phyloP scores from a whole-genome alignment of 2,329 filamentous ascomycete genomes.

The Penicillium sp. region DNA sequence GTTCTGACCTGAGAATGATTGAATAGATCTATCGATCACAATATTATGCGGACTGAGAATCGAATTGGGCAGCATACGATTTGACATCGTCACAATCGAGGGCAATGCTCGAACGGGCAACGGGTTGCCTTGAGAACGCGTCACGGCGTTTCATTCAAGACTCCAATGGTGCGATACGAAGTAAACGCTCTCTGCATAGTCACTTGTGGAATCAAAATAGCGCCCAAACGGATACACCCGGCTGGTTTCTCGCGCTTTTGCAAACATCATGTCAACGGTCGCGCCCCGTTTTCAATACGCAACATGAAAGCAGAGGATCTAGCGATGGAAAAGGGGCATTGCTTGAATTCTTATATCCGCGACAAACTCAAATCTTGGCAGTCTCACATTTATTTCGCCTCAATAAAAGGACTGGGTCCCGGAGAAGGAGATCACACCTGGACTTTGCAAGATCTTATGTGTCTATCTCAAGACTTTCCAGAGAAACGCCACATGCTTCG shows the following conservation, averaged over 20 bases:
- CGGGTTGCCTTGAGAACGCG: slow-evolving; percentile 51
- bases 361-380: slow-evolving; percentile 26
- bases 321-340: slow-evolving; percentile 26
- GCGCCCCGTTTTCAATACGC: slow-evolving; percentile 16
- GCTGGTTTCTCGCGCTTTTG: slow-evolving; percentile 37
- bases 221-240: slow-evolving; percentile 29
- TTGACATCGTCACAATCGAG: slow-evolving; percentile 30
- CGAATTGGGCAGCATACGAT: slow-evolving; percentile 26
- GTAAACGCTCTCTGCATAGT: slow-evolving; percentile 35
- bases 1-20: slow-evolving; percentile 4
- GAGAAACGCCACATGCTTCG: slow-evolving; percentile 1
- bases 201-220: slow-evolving; percentile 38
- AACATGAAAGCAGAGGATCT: slow-evolving; percentile 10
- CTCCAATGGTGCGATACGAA: slow-evolving; percentile 40
- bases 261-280: slow-evolving; percentile 21
- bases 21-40: slow-evolving; percentile 13
- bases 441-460: slow-evolving; percentile 29
- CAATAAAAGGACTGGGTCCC: slow-evolving; percentile 24
- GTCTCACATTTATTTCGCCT: slow-evolving; percentile 25
- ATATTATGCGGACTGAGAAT: slow-evolving; percentile 29
- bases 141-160: slow-evolving; percentile 47
- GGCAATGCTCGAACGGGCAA: slow-evolving; percentile 55
- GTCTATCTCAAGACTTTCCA: slow-evolving; percentile 20
- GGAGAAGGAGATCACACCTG: slow-evolving; percentile 26
- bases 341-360: slow-evolving; percentile 45